Percentiles rank a stretch among this genome's conserved stretches.
These are phyloP conservation scores for Cenchrus americanus DNA, from an alignment of 176 grass and related monocot species.

Conservation along the genomic window DNA sequence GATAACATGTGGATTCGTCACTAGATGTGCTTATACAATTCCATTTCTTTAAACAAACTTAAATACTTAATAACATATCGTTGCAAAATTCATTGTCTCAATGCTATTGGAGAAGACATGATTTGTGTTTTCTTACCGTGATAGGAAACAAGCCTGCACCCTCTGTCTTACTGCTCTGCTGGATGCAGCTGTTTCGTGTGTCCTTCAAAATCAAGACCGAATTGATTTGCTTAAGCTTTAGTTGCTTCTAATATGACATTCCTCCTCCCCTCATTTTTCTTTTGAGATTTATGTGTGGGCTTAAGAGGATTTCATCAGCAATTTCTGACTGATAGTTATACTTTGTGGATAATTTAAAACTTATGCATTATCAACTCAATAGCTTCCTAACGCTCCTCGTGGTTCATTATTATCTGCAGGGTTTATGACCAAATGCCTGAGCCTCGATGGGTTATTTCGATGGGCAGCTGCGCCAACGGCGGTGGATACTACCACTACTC, in stretches of 20 bases:
- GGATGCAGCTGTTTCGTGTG: background rate
- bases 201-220: background rate
- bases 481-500: slow-evolving; percentile 99
- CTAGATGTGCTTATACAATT: background rate
- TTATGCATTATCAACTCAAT: background rate
- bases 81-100: background rate
- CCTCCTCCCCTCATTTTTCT: background rate
- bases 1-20: background rate
- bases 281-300: no score
- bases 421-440: slow-evolving; percentile 99
- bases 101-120: background rate
- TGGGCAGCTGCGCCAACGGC: slow-evolving; percentile 97
- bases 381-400: background rate
- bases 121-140: background rate
- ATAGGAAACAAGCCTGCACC: background rate
- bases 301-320: background rate
- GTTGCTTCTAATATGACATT: background rate
- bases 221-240: slow-evolving; percentile 6
- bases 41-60: background rate
- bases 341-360: background rate
- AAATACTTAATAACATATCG: background rate
- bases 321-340: slow-evolving; percentile 11
- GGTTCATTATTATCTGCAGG: slow-evolving; percentile 39
- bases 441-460: slow-evolving; percentile 93
- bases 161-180: background rate